Percentiles rank a stretch among this genome's conserved stretches.
These are phyloP conservation scores for Pyrus communis DNA, from an alignment of 306 rosid species.

Conservation along the genomic window DNA sequence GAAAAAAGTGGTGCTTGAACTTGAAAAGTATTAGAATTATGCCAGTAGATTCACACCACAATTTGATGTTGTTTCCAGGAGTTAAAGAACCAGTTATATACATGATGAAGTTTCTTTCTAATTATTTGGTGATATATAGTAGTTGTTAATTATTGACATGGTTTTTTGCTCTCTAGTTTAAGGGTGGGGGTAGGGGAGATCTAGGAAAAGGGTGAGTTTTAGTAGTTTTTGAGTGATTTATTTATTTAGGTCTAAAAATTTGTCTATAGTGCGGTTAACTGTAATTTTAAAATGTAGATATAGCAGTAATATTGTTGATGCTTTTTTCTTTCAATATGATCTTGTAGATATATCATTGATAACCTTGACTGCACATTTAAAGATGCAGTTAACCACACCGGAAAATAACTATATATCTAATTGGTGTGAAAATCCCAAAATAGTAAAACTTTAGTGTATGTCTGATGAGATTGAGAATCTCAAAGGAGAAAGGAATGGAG, in stretches of 20 bases:
- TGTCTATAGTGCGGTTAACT: too few relatives aligned
- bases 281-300: too few relatives aligned
- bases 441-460: not conserved
- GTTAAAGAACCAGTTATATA: not conserved
- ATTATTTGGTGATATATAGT: not conserved
- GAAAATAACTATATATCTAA: too few relatives aligned
- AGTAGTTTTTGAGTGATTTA: not conserved
- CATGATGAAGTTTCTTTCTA: not conserved
- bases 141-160: not conserved
- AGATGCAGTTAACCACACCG: too few relatives aligned
- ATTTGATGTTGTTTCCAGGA: not conserved
- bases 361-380: too few relatives aligned
- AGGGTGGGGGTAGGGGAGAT: too few relatives aligned
- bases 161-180: not conserved
- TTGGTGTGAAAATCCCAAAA: not conserved
- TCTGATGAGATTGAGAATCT: slow-evolving; percentile 22
- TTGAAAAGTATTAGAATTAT: not conserved
- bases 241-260: not conserved
- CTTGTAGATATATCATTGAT: too few relatives aligned
- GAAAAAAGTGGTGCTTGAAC: not conserved
- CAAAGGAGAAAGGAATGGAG: slow-evolving; percentile 12
- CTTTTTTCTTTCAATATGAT: too few relatives aligned
- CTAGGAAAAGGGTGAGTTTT: not conserved
- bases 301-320: too few relatives aligned
- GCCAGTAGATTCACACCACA: not conserved